Base-by-base conservation (phyloP, 768 basidiomycete genomes). In the Auriscalpium vulgare region DNA sequence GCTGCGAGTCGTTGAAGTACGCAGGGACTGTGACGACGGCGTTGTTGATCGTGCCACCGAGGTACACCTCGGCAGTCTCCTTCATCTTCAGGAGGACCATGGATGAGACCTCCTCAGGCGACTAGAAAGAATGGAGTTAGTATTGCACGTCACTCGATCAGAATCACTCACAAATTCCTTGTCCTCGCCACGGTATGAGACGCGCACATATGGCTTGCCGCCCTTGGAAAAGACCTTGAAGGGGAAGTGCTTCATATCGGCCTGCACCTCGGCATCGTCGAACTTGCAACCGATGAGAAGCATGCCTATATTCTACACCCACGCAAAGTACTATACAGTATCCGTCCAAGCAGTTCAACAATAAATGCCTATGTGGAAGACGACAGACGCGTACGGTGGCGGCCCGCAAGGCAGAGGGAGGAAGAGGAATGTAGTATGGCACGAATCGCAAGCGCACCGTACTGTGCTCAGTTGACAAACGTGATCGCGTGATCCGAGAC, bases 1-100 rank as follows among this genome's bases (percentile, higher is more conserved):
- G 90, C 70, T 98, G 95, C 23, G 95, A 95, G 77, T 97, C 93
- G 73, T 98, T 98, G 81, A 97, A 97, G 79, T 97, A 97, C 38
- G 95, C 94, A 36, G 95, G 95, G 60, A 97, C 88, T 35, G 94
- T 95, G 66, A 97, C 87, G 65, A 98, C 95, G 54, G 95, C 95
- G 71, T 95, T 93, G 71, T 71, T 85, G 69, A 94, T 76, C 54
- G 77, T 81, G 66, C 75, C 78, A 57, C 95, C 93, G 63, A 98
- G 82, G 76, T 98, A 97, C 50, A 95, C 87, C 78, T 98, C 95
- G 36, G 95, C n/a, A n/a, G n/a, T n/a, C n/a, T n/a, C n/a, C n/a
- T n/a, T n/a, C n/a, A n/a, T n/a, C n/a, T n/a, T n/a, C 92, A 81
- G 75, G 59, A 98, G 83, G 62, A 98, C 84, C 95, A 98, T 98